Conservation (phyloP, 495 filamentous ascomycete genomes). For the Penicillium ochrochloron region DNA sequence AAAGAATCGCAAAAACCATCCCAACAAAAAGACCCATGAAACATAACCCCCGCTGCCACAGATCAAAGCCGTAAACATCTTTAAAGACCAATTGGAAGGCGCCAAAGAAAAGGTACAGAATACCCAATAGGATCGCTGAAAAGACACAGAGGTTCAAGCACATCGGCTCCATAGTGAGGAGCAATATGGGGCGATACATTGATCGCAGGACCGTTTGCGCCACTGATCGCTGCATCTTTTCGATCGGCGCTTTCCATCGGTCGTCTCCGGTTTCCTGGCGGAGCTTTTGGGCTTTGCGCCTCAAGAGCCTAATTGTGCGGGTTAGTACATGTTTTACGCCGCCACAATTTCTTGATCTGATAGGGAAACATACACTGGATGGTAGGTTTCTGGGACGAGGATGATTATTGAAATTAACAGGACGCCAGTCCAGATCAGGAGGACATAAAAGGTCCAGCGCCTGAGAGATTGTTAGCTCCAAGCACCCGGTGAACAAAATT, state of each 20-base stretch:
- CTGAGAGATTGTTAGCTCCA: slow-evolving; percentile 33
- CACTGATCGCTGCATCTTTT: slow-evolving; percentile 74
- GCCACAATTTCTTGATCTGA: neutral
- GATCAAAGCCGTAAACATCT: slow-evolving; percentile 74
- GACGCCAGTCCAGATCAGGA: slow-evolving; percentile 78
- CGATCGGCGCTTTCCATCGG: slow-evolving; percentile 79
- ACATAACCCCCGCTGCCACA: slow-evolving; percentile 80
- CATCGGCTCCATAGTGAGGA: slow-evolving; percentile 88
- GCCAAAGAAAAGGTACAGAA: slow-evolving; percentile 95
- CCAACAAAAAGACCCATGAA: slow-evolving; percentile 84
- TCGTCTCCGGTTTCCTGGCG: slow-evolving; percentile 79
- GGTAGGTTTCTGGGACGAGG: slow-evolving; percentile 91
- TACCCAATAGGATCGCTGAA: slow-evolving; percentile 81
- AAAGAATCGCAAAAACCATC: slow-evolving; percentile 70
- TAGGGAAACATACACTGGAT: slow-evolving; percentile 57
- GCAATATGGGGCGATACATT: slow-evolving; percentile 78
- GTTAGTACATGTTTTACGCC: slow-evolving; percentile 10
- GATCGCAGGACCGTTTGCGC: slow-evolving; percentile 69
- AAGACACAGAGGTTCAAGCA: slow-evolving; percentile 81
- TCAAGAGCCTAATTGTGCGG: slow-evolving; percentile 63
- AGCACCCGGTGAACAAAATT: neutral
- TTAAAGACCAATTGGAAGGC: slow-evolving; percentile 86
- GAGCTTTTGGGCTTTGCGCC: slow-evolving; percentile 71
- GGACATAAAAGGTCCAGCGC: slow-evolving; percentile 88
- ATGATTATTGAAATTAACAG: slow-evolving; percentile 66